A percentile compares a stretch with the other conserved stretches of the same genome.
Evolutionary conservation across 768 basidiomycete genomes (phyloP).

Genomic region (Boletus subparvulus): DNA sequence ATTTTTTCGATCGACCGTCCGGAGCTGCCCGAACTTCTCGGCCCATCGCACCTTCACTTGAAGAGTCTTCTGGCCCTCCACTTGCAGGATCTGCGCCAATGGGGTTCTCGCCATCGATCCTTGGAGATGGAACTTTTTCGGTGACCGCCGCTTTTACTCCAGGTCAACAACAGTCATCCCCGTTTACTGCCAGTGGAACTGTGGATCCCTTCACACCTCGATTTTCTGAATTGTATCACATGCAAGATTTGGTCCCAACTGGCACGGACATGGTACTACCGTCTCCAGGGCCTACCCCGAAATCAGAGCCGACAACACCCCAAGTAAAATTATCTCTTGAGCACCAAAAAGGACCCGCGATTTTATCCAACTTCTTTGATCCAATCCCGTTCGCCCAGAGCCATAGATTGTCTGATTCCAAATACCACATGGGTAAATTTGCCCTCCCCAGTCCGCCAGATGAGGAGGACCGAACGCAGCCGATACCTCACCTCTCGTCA

Average conservation of each 20-base stretch:
- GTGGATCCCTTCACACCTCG: slow-evolving; percentile 22
- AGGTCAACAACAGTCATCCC: slow-evolving; percentile 29
- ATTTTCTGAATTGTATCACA: slow-evolving; percentile 21
- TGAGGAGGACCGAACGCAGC: slow-evolving; percentile 41
- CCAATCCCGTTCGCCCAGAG: slow-evolving; percentile 71
- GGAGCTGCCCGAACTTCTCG: slow-evolving; percentile 22
- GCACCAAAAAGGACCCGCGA: slow-evolving; percentile 15
- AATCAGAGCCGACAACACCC: slow-evolving; percentile 53
- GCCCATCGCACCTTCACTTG: slow-evolving; percentile 16
- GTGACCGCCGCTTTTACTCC: slow-evolving; percentile 21
- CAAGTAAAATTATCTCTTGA: slow-evolving; percentile 45
- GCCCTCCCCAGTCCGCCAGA: slow-evolving; percentile 62
- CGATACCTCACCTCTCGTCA: slow-evolving; percentile 20
- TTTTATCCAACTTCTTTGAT: slow-evolving; percentile 49
- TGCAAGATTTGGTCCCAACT: slow-evolving; percentile 29
- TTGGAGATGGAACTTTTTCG: slow-evolving; percentile 30
- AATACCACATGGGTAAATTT: slow-evolving; percentile 76
- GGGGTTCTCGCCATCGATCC: slow-evolving; percentile 34
- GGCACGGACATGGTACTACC: slow-evolving; percentile 46
- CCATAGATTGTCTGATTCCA: slow-evolving; percentile 65
- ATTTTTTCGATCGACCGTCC: slow-evolving; percentile 73
- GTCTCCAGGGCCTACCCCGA: slow-evolving; percentile 52
- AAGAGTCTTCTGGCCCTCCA: slow-evolving; percentile 28
- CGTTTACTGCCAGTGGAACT: slow-evolving; percentile 30
- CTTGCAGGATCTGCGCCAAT: slow-evolving; percentile 36